phyloP scores from a whole-genome alignment of 164 flowering plant genomes.

The Nelumbo lutea region DNA sequence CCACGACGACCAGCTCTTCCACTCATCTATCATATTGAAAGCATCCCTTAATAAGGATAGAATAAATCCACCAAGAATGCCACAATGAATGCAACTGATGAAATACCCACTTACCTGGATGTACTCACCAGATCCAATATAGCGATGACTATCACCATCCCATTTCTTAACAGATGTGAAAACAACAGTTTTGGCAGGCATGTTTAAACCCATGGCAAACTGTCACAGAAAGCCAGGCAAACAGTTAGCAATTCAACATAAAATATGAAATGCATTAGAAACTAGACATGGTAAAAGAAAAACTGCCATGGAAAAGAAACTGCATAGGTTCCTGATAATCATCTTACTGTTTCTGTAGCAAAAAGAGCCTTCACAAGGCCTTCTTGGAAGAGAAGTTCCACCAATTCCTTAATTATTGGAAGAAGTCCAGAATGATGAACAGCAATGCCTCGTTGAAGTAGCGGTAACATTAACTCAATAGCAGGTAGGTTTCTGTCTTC shows the following conservation, averaged over 20 bases:
- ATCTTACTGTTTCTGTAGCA: conserved; percentile 96
- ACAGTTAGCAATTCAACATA: neutral
- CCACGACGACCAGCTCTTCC: conserved; percentile 99
- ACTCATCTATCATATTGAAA: conserved; percentile 63
- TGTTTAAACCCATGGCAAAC: conserved; percentile 99
- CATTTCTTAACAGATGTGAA: conserved; percentile 91
- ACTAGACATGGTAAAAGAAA: neutral
- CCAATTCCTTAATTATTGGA: conserved; percentile 93
- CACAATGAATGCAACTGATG: neutral
- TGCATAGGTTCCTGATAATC: neutral
- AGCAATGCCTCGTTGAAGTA: conserved; percentile 95
- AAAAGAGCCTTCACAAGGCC: conserved; percentile 97
- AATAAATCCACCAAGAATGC: neutral
- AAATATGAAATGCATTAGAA: neutral
- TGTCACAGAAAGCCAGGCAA: conserved; percentile 22
- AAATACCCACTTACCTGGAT: conserved; percentile 74
- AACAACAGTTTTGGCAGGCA: conserved; percentile 99
- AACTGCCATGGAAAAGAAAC: neutral
- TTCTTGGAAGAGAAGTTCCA: conserved; percentile 97
- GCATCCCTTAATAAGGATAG: neutral
- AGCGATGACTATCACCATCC: conserved; percentile 98
- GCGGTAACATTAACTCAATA: conserved; percentile 88
- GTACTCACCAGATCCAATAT: conserved; percentile 95
- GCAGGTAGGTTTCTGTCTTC: conserved; percentile 94
- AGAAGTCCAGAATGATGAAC: conserved; percentile 99